Evolutionary conservation across 768 basidiomycete species (phyloP), one percentile per base, ranked within the genome.

Genomic region (Mrakia blollopis): DNA sequence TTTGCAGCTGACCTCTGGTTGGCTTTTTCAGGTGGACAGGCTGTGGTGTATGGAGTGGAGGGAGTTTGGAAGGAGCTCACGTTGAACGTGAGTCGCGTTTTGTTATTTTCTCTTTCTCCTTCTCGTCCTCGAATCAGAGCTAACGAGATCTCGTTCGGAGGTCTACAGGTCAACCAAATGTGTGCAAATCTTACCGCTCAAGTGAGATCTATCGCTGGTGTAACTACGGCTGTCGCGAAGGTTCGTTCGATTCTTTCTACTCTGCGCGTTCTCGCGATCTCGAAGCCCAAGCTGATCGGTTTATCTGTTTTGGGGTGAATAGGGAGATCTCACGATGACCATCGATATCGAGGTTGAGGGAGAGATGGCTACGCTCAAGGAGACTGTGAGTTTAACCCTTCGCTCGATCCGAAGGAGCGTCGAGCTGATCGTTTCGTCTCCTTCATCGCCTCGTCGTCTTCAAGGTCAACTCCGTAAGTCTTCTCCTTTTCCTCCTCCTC

Each of bases 21-120:
- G n/a, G 2, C 25, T 23, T 28, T 32, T 9, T n/a, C 14, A 74
- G 73, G 94, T 68, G 94, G 94, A 25, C 94, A 97, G 82, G 94
- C 94, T 0, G 88, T 86, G 76, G 94, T 96, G 0, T 91, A 91
- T n/a, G 93, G 91, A 68, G 94, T 95, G 0, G 91, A 94, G 82
- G 94, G 94, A 73, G 93, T 93, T 86, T 94, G 94, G 94, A 93
- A 94, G 87, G 90, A 93, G 82, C 85, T 92, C 83, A 92, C 92
- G 21, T 80, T 82, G 65, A 84, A 82, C 70, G 79, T 85, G 74
- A 83, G 80, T 52, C 28, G 63, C 14, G 76, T 85, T 88, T 69
- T 91, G 91, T 60, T 61, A n/a, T n/a, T 65, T 57, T 54, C 18
- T 47, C 28, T 2, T 50, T 25, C 50, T 28, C 28, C 23, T 44